Base-by-base conservation (phyloP, 345 rosid species). In the Euphorbia tirucalli region DNA sequence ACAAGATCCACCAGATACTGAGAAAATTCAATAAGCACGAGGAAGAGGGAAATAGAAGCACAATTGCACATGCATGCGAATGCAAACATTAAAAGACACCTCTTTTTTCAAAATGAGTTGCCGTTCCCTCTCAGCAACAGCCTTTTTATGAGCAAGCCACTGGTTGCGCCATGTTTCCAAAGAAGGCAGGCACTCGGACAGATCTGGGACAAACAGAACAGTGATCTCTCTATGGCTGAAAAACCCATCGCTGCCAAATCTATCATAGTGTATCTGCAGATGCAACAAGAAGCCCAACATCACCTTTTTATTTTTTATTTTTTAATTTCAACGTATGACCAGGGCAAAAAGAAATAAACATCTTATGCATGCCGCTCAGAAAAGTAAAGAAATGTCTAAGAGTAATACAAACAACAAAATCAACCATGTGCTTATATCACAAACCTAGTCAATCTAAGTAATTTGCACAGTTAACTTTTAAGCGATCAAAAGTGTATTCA, bases 201-300 rank as follows among this genome's bases (percentile, higher is more conserved):
- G 85, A 80, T 95, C 97, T 0, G 98, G 99, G 80, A 95, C 97
- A 86, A 87, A 92, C 52, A 90, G 85, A 31, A 95, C 93, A 5
- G 96, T 88, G 71, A 92, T 84, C 85, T 95, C 99, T 75, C 86
- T 95, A 79, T 87, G 92, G 82, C 87, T 88, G 79, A 85, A 92
- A 27, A 86, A 82, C 44, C 99, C 99, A 77, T 95, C 98, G 32
- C 83, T 72, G 43, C 93, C 90, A 80, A 86, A 82, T 85, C 97
- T 88, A 68, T 95, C 97, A 79, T 95, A 95, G 78, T 95, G 97
- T 79, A 95, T 88, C 99, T 95, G 88, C 73, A 80, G 75, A 74
- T 24, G 9, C 76, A 69, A 73, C 70, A n/a, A 37, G 58, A 24
- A 59, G 60, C 31, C 19, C 46, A 10, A 54, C 55, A 59, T 57